These are phyloP conservation scores for Rhizomucor miehei DNA, from an alignment of 371 early-diverging fungal species.

Conservation along the genomic window DNA sequence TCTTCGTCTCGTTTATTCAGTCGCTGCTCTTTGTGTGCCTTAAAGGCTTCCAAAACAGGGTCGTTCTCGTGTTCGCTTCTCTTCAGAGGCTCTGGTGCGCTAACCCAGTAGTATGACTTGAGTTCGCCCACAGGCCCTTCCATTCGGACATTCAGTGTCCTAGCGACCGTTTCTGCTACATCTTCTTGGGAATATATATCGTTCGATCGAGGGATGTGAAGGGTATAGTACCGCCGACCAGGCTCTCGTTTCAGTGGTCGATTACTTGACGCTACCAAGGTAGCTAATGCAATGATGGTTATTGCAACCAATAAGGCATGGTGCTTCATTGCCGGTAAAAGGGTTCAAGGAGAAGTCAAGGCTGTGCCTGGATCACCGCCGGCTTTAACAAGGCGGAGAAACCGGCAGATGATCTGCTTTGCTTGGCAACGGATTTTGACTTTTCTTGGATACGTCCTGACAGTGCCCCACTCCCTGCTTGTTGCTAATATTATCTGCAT, in stretches of 20 bases:
- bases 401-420: too few species aligned
- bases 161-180: conserved; percentile 28
- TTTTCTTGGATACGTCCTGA: too few species aligned
- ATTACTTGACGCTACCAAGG: neutral
- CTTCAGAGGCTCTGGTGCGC: conserved; percentile 17
- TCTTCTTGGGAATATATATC: conserved; percentile 4
- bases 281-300: neutral
- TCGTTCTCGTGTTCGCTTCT: conserved; percentile 20
- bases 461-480: too few species aligned
- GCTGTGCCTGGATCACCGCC: too few species aligned
- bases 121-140: conserved; percentile 66
- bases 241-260: conserved; percentile 16
- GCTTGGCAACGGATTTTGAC: too few species aligned
- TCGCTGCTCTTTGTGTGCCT: conserved; percentile 10
- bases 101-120: conserved; percentile 53
- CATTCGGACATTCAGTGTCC: conserved; percentile 36
- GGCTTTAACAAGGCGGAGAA: too few species aligned
- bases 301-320: conserved; percentile 1
- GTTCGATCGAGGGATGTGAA: conserved; percentile 27
- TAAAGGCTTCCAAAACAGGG: conserved; percentile 15
- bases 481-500: too few species aligned
- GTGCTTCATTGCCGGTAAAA: neutral
- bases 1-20: conserved; percentile 2
- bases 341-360: too few species aligned
- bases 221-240: conserved; percentile 43